phyloP scores from a whole-genome alignment of 2,329 filamentous ascomycete genomes.

The Fonsecaea monophora region DNA sequence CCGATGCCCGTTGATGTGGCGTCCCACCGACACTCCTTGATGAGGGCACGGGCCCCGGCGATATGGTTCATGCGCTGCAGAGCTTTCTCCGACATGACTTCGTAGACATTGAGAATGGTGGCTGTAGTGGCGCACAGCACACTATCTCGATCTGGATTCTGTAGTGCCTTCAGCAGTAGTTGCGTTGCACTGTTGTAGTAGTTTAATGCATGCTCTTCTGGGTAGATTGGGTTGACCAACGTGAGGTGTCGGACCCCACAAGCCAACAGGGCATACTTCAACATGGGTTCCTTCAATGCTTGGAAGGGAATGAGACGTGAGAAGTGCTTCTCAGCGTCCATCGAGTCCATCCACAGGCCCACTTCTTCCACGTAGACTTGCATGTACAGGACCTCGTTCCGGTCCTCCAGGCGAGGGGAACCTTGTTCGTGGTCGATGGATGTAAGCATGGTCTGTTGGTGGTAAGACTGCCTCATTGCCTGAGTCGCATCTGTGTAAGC shows the following conservation, averaged over 20 bases:
- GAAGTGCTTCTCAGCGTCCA: constrained; percentile 87
- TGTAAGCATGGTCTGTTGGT: constrained; percentile 30
- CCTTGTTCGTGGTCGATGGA: constrained; percentile 42
- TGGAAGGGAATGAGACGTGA: constrained; percentile 82
- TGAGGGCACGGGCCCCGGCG: constrained; percentile 80
- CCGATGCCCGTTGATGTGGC: constrained; percentile 79
- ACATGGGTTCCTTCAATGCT: constrained; percentile 81
- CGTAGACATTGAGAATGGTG: constrained; percentile 88
- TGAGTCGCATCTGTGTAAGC: constrained; percentile 44
- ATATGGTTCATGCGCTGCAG: constrained; percentile 88
- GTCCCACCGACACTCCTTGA: constrained; percentile 90
- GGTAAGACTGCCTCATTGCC: constrained; percentile 39
- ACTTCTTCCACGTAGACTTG: constrained; percentile 92
- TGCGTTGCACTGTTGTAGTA: constrained; percentile 88
- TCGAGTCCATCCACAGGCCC: constrained; percentile 90
- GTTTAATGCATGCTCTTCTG: constrained; percentile 76
- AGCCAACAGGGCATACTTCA: constrained; percentile 85
- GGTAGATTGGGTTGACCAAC: constrained; percentile 69
- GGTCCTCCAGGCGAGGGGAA: constrained; percentile 69
- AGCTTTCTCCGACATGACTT: constrained; percentile 85
- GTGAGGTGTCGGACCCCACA: constrained; percentile 85
- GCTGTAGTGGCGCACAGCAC: constrained; percentile 86
- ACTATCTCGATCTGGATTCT: constrained; percentile 84
- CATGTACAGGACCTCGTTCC: constrained; percentile 86
- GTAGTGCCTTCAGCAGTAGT: constrained; percentile 75